Percentiles rank a stretch among this genome's conserved stretches.
Evolutionary conservation across 2,329 filamentous ascomycete species (phyloP).

Genomic region (Plectosphaerella cucumerina): DNA sequence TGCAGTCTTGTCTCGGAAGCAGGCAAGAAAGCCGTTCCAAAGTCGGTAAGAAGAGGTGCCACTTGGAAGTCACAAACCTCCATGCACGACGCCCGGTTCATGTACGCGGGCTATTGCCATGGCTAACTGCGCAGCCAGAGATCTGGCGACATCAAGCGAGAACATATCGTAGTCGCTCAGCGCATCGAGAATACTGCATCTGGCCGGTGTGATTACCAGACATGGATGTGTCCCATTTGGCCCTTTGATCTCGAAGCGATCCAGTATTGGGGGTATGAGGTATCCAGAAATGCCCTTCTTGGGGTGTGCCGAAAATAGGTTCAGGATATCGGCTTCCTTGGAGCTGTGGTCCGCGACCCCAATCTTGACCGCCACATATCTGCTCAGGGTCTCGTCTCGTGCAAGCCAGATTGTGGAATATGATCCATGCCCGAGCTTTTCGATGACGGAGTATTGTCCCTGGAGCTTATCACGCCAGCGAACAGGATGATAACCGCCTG

Average conservation of each 20-base stretch:
- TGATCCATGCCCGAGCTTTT: conserved; percentile 14
- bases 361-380: conserved; percentile 20
- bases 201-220: conserved; percentile 11
- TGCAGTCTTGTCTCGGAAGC: conserved; percentile 8
- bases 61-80: conserved; percentile 8
- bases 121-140: conserved; percentile 11
- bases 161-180: conserved; percentile 5
- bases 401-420: conserved; percentile 24
- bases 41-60: conserved; percentile 16
- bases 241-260: conserved; percentile 10
- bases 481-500: conserved; percentile 30
- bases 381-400: conserved; percentile 9
- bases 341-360: conserved; percentile 14
- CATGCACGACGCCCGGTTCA: conserved; percentile 17
- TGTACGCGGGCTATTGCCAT: conserved; percentile 18
- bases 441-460: conserved; percentile 9
- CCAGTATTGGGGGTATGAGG: conserved; percentile 8
- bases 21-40: conserved; percentile 23
- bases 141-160: conserved; percentile 12
- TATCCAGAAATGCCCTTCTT: neutral
- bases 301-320: conserved; percentile 3
- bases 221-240: conserved; percentile 15
- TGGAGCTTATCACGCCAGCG: conserved; percentile 26
- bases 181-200: conserved; percentile 12
- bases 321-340: conserved; percentile 13